Evolutionary conservation across 192 early-diverging fungal species (phyloP).

Genomic region (Phycomyces blakesleeanus): DNA sequence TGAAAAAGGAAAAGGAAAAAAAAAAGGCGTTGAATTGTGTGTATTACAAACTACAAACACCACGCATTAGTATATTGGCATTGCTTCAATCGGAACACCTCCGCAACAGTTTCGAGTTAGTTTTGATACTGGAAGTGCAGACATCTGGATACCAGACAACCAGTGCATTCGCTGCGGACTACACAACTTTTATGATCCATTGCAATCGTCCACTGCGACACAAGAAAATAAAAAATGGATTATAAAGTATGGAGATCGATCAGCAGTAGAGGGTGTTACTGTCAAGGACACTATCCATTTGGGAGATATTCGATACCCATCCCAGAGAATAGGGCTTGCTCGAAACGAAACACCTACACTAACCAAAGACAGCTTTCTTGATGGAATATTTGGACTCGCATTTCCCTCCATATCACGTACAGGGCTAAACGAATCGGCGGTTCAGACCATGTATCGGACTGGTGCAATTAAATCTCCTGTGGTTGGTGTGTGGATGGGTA

Average conservation of each 20-base stretch:
- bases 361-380: conserved; percentile 52
- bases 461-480: conserved; percentile 6
- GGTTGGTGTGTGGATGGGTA: conserved; percentile 28
- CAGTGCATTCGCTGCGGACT: conserved; percentile 20
- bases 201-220: conserved; percentile 18
- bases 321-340: conserved; percentile 59
- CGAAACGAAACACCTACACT: conserved; percentile 51
- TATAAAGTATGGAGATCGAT: conserved; percentile 41
- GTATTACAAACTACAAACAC: background rate
- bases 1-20: background rate
- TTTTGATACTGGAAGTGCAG: conserved; percentile 69
- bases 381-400: conserved; percentile 61
- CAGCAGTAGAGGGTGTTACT: conserved; percentile 30
- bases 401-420: conserved; percentile 39
- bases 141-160: conserved; percentile 53
- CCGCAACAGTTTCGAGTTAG: conserved; percentile 58
- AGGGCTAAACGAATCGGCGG: conserved; percentile 7
- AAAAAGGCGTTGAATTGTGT: background rate
- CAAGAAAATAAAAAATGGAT: conserved; percentile 31
- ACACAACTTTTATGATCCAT: conserved; percentile 28
- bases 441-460: conserved; percentile 7
- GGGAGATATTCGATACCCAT: conserved; percentile 48
- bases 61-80: conserved; percentile 39
- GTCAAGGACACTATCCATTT: conserved; percentile 51
- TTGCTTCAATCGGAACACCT: conserved; percentile 62